Evolutionary conservation across 768 basidiomycete genomes (phyloP), one percentile per base, ranked within the genome.

Genomic region (Mycena leptocephala): DNA sequence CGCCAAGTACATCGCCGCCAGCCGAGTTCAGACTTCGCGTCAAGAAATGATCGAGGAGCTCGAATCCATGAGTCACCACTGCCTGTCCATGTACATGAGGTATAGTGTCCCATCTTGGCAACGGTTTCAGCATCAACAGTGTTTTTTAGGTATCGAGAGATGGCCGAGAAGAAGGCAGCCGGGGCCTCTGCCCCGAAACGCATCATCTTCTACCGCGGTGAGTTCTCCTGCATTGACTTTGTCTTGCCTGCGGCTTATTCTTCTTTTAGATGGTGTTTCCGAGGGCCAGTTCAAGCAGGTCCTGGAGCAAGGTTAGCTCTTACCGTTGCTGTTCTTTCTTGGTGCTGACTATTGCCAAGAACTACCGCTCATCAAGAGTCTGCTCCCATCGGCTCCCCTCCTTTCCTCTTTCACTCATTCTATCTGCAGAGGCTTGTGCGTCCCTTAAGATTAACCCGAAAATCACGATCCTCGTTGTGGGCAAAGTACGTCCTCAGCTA

Each of bases 151-250:
- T 95, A 94, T 80, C 88, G 92, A n/a, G 77, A 82, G 33, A 76
- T 78, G n/a, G 86, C 87, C 1, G 94, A 95, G 84, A 90, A 88
- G 82, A 88, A 86, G 71, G 86, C 87, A 74, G 79, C 86, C 0
- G 80, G 81, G 4, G 85, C 85, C 33, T 72, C 81, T 16, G 81
- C 86, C n/a, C 95, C 94, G 3, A 92, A 90, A 76, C 91, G 94
- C 3, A 91, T 96, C 66, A 91, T 96, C 68, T 95, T 95, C 84
- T 96, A 93, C 81, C 90, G 94, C 75, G 93, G 94, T 93, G 77
- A 22, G 85, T 74, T 77, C 64, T 9, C 65, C 76, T 43, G 75
- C 79, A 33, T 20, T 39, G 24, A 24, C 72, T 20, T 62, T 33
- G 41, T 77, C 68, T 66, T 33, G 37, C 22, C 68, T 24, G 32